A percentile compares a stretch with the other conserved stretches of the same genome.
phyloP scores from a whole-genome alignment of 192 early-diverging fungal genomes.

The Borealophlyctis nickersoniae region DNA sequence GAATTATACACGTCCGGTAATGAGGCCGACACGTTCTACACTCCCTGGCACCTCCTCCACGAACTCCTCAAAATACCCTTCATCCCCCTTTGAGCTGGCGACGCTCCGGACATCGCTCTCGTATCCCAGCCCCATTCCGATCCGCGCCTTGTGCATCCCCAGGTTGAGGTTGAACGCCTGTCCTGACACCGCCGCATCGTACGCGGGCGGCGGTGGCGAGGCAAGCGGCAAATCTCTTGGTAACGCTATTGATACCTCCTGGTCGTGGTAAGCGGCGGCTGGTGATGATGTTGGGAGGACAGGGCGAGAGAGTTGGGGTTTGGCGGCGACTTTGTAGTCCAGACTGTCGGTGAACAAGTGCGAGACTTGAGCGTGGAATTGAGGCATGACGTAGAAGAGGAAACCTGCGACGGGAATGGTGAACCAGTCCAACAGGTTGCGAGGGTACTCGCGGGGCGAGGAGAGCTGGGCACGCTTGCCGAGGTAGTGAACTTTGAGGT shows the following conservation, averaged over 20 bases:
- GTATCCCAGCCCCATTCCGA: too few relatives aligned
- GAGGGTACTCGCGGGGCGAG: slow-evolving; percentile 24
- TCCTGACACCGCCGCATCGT: slow-evolving; percentile 16
- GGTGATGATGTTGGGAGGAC: background rate
- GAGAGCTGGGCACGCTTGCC: slow-evolving; percentile 40
- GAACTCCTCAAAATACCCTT: slow-evolving; percentile 28
- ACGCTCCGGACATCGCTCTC: slow-evolving; percentile 4
- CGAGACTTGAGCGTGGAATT: slow-evolving; percentile 48
- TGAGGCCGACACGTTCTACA: background rate
- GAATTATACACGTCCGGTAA: too few relatives aligned
- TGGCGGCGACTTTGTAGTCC: slow-evolving; percentile 56
- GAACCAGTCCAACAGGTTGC: slow-evolving; percentile 42
- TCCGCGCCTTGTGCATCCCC: too few relatives aligned
- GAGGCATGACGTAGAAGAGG: slow-evolving; percentile 45
- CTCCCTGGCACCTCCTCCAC: background rate
- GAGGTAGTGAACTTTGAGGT: slow-evolving; percentile 38
- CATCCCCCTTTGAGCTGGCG: slow-evolving; percentile 10
- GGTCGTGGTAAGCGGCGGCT: slow-evolving; percentile 24
- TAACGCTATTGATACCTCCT: slow-evolving; percentile 19
- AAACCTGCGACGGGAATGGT: slow-evolving; percentile 42
- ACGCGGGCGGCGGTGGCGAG: background rate
- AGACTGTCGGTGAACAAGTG: slow-evolving; percentile 50
- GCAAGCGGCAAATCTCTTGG: slow-evolving; percentile 9
- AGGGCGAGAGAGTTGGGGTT: slow-evolving; percentile 33
- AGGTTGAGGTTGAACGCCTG: too few relatives aligned